phyloP scores from a whole-genome alignment of 805 yeast species.

The Spathaspora arborariae region DNA sequence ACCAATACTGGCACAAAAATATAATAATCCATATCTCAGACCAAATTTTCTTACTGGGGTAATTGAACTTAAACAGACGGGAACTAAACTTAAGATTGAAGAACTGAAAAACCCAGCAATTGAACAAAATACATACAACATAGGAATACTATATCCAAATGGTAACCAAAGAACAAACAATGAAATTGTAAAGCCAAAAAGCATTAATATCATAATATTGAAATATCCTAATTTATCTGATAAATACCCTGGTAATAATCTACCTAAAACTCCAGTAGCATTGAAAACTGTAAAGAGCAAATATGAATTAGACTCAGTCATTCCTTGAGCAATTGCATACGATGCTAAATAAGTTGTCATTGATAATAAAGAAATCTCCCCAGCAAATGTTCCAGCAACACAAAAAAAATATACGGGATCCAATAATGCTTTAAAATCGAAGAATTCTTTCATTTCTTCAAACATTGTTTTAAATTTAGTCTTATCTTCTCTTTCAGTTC shows the following conservation, averaged over 20 bases:
- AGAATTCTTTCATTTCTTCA: slow-evolving; percentile 12
- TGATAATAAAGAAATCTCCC: slow-evolving; percentile 51
- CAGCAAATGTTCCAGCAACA: slow-evolving; percentile 39
- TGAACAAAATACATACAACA: slow-evolving; percentile 49
- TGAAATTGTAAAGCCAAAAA: slow-evolving; percentile 42
- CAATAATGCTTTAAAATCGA: slow-evolving; percentile 37
- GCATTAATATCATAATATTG: slow-evolving; percentile 51
- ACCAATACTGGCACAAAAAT: slow-evolving; percentile 50
- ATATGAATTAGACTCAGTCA: slow-evolving; percentile 39
- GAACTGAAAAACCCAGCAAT: slow-evolving; percentile 59
- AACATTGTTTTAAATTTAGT: slow-evolving; percentile 6
- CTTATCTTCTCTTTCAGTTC: too few species aligned
- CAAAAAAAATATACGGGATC: slow-evolving; percentile 33
- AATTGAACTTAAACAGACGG: slow-evolving; percentile 66
- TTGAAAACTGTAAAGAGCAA: slow-evolving; percentile 46
- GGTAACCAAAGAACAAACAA: slow-evolving; percentile 66
- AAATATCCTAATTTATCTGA: slow-evolving; percentile 56
- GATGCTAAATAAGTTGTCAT: slow-evolving; percentile 54
- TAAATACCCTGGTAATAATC: slow-evolving; percentile 50
- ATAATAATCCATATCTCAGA: slow-evolving; percentile 63
- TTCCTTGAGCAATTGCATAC: slow-evolving; percentile 51
- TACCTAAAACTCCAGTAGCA: slow-evolving; percentile 46
- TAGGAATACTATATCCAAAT: slow-evolving; percentile 43
- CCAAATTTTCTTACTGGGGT: slow-evolving; percentile 65
- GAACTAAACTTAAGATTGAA: slow-evolving; percentile 60